These are phyloP conservation scores for Blumeriella jaapii DNA, from an alignment of 2,329 filamentous ascomycete genomes.

Conservation along the genomic window DNA sequence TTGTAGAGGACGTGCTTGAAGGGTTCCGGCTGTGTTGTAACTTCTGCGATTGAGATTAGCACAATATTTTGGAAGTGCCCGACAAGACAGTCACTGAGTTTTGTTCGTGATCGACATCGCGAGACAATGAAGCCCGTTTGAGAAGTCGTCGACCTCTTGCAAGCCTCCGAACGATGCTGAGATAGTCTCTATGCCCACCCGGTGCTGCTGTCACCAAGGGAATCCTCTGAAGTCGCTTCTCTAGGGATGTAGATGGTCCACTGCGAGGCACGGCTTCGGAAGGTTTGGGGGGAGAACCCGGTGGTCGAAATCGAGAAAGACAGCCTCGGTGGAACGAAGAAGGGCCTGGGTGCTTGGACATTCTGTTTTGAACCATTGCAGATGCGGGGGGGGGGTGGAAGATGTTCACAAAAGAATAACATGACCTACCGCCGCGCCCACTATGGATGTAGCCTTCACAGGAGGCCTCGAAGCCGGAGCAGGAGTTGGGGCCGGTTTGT, in stretches of 20 bases:
- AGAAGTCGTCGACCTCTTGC: no score
- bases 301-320: background rate
- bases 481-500: constrained; percentile 31
- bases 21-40: constrained; percentile 11
- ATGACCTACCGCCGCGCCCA: constrained; percentile 18
- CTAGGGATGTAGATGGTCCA: background rate
- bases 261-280: constrained; percentile 1
- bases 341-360: background rate
- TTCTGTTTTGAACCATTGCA: constrained; percentile 2
- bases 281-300: constrained; percentile 1
- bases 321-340: background rate
- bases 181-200: no score
- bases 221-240: no score
- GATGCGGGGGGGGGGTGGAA: background rate
- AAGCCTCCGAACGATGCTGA: no score
- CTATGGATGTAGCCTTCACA: constrained; percentile 21
- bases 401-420: background rate
- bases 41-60: constrained; percentile 7
- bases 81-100: no score
- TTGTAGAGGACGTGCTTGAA: constrained; percentile 30
- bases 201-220: no score
- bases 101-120: no score
- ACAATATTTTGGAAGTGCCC: no score
- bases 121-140: no score
- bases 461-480: constrained; percentile 32